phyloP scores from a whole-genome alignment of 768 basidiomycete genomes.

The Tulasnella sp. region DNA sequence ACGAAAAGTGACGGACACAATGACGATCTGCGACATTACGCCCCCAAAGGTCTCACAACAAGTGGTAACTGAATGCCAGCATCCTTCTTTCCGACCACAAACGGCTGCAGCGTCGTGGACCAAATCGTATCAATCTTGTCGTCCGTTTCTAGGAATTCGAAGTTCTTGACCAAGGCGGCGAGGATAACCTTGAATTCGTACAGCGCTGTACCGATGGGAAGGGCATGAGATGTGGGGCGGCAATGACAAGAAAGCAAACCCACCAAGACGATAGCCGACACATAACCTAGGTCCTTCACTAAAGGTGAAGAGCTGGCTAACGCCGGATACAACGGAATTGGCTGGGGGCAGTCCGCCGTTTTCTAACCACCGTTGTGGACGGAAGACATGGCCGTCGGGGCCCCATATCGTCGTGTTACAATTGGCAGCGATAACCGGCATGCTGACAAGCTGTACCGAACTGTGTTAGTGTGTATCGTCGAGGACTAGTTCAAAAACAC shows the following conservation, averaged over 20 bases:
- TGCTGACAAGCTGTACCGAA: constrained; percentile 25
- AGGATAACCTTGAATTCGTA: constrained; percentile 34
- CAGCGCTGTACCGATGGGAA: constrained; percentile 23
- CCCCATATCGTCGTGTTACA: constrained; percentile 30
- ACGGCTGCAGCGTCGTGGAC: constrained; percentile 17
- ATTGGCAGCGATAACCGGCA: constrained; percentile 29
- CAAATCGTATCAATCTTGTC: constrained; percentile 16
- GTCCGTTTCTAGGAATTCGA: constrained; percentile 31
- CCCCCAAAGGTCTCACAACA: constrained; percentile 1
- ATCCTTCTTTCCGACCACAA: constrained; percentile 14
- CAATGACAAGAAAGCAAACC: background rate
- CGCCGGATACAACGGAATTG: constrained; percentile 28
- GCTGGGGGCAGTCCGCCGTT: constrained; percentile 16
- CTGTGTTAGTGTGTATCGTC: background rate
- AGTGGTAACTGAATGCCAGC: constrained; percentile 17
- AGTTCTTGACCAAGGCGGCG: constrained; percentile 29
- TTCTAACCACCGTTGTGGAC: constrained; percentile 31
- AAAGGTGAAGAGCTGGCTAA: constrained; percentile 31
- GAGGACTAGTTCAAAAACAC: background rate
- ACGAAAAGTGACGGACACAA: no score
- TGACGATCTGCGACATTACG: no score
- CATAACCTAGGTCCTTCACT: constrained; percentile 35
- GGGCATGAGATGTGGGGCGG: constrained; percentile 18
- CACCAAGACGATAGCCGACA: constrained; percentile 30
- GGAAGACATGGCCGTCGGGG: constrained; percentile 27